These are phyloP conservation scores for Camellia lanceoleosa DNA, from an alignment of 148 eudicot genomes.

Conservation along the genomic window DNA sequence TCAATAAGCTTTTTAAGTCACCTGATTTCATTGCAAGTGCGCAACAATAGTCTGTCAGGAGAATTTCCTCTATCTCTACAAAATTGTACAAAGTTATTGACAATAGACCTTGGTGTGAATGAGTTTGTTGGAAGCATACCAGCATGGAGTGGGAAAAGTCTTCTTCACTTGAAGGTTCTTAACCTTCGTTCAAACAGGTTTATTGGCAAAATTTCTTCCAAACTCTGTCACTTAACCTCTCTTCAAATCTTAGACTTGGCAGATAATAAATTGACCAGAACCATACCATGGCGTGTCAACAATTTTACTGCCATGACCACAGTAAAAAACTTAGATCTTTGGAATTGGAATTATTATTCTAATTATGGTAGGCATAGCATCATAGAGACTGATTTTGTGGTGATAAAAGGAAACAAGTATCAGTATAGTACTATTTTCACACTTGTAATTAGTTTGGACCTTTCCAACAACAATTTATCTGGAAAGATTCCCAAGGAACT, in stretches of 20 bases:
- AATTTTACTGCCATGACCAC: neutral
- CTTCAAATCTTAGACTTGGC: neutral
- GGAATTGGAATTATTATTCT: no score
- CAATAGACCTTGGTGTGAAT: constrained; percentile 8
- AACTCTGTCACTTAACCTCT: neutral
- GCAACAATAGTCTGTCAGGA: neutral
- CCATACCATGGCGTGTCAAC: neutral
- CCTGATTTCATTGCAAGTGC: neutral
- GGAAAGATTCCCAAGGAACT: neutral
- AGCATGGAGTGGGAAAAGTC: constrained; percentile 13
- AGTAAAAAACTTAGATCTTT: neutral
- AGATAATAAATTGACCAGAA: neutral
- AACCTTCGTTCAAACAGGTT: neutral
- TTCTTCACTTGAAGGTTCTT: neutral
- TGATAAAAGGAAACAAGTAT: neutral
- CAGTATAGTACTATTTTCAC: neutral
- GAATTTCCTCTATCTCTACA: constrained; percentile 7
- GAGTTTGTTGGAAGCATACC: constrained; percentile 18
- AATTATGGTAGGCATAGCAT: no score
- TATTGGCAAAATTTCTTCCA: neutral
- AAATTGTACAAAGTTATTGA: neutral
- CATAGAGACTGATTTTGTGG: neutral
- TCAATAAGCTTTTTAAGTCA: neutral
- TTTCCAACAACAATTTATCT: neutral
- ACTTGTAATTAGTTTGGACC: neutral